These are phyloP conservation scores for Septoria linicola DNA, from an alignment of 2,329 filamentous ascomycete genomes.

Conservation along the genomic window DNA sequence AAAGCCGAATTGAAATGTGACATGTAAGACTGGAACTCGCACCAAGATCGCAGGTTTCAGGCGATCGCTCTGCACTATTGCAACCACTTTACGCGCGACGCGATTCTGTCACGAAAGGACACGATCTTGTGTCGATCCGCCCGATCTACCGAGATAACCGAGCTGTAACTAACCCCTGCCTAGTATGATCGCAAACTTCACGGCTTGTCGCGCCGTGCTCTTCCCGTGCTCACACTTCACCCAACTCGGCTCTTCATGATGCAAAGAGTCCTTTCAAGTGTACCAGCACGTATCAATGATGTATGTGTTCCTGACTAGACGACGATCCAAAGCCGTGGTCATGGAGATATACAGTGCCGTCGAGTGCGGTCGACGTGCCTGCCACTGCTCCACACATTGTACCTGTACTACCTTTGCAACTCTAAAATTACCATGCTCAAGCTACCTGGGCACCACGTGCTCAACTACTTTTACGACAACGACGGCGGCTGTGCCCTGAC, in stretches of 20 bases:
- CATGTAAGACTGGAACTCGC: no score
- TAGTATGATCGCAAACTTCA: background rate
- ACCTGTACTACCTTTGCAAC: no score
- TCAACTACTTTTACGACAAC: slow-evolving; percentile 38
- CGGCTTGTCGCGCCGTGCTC: no score
- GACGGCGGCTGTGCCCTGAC: slow-evolving; percentile 37
- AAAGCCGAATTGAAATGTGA: no score
- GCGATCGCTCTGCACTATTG: no score
- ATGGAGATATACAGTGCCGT: background rate
- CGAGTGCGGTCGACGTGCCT: no score
- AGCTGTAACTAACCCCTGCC: slow-evolving; percentile 5
- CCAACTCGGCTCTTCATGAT: slow-evolving; percentile 17
- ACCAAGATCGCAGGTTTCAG: no score
- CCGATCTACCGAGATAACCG: slow-evolving; percentile 3
- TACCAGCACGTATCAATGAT: slow-evolving; percentile 18
- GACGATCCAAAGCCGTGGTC: slow-evolving; percentile 1
- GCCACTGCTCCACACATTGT: no score
- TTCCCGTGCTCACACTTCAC: slow-evolving; percentile 15
- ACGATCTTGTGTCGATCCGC: background rate
- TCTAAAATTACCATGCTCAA: slow-evolving; percentile 20
- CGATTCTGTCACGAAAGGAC: background rate
- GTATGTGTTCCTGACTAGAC: slow-evolving; percentile 21
- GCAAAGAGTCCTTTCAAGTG: slow-evolving; percentile 10
- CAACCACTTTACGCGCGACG: slow-evolving; percentile 10
- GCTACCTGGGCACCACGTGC: slow-evolving; percentile 31